These are phyloP conservation scores for Trypanosoma vivax DNA, from an alignment of 208 protist genomes.

Conservation along the genomic window DNA sequence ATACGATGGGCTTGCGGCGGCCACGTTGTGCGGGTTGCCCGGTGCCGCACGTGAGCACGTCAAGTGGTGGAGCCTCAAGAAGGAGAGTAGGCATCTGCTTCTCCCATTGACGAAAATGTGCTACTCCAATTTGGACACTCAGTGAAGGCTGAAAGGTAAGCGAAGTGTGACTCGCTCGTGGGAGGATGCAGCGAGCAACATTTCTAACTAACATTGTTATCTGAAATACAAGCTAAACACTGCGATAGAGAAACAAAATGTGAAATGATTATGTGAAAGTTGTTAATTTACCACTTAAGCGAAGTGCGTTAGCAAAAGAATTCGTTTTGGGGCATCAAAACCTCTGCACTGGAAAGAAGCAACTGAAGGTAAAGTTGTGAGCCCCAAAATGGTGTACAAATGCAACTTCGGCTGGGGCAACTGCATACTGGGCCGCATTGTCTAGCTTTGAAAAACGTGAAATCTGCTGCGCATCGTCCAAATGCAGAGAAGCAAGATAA, in stretches of 20 bases:
- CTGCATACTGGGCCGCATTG: too few relatives aligned
- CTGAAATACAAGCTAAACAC: neutral
- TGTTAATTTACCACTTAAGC: neutral
- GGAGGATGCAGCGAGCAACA: constrained; percentile 28
- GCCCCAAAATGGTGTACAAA: too few relatives aligned
- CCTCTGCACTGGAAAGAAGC: too few relatives aligned
- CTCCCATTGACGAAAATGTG: constrained; percentile 6
- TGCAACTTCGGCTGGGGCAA: too few relatives aligned
- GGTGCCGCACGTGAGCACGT: constrained; percentile 58
- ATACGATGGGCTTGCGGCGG: constrained; percentile 70
- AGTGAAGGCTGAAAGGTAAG: constrained; percentile 10
- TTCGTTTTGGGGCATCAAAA: too few relatives aligned
- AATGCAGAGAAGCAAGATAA: too few relatives aligned
- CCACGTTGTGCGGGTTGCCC: constrained; percentile 80
- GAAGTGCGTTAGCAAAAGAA: too few relatives aligned
- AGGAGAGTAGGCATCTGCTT: constrained; percentile 74
- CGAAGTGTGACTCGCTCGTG: constrained; percentile 51
- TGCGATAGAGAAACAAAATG: constrained; percentile 13
- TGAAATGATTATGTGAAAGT: constrained; percentile 2
- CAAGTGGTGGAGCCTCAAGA: constrained; percentile 42
- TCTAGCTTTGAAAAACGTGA: too few relatives aligned
- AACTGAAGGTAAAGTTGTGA: too few relatives aligned
- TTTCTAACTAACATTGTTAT: constrained; percentile 23
- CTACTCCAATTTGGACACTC: neutral
- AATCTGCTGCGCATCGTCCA: too few relatives aligned